A percentile compares a stretch with the other conserved stretches of the same genome.
Evolutionary conservation across 2,329 filamentous ascomycete genomes (phyloP).

Genomic region (Aspergillus persii): DNA sequence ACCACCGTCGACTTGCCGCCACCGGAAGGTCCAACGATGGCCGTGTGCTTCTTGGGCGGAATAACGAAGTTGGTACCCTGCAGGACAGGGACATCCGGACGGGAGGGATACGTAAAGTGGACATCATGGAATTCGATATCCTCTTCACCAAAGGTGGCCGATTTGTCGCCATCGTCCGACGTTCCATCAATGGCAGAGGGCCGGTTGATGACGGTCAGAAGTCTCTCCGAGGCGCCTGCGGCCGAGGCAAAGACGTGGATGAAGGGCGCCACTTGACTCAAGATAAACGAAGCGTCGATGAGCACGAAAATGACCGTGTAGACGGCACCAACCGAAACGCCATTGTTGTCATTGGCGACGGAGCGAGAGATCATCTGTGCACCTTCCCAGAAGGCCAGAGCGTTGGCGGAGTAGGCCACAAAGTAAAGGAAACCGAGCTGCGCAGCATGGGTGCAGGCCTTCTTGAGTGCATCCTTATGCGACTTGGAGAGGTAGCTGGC

Average conservation of each 20-base stretch:
- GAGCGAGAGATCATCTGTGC: constrained; percentile 52
- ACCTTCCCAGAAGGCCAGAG: constrained; percentile 66
- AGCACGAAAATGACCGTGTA: constrained; percentile 41
- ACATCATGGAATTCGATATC: constrained; percentile 34
- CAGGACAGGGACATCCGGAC: constrained; percentile 36
- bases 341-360: constrained; percentile 16
- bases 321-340: constrained; percentile 32
- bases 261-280: constrained; percentile 39
- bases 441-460: constrained; percentile 54
- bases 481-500: constrained; percentile 50
- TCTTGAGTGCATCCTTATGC: constrained; percentile 55
- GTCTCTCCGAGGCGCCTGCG: constrained; percentile 54
- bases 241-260: constrained; percentile 50
- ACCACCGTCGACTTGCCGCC: constrained; percentile 53
- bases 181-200: constrained; percentile 47
- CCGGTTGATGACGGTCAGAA: constrained; percentile 58
- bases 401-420: constrained; percentile 65
- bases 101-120: constrained; percentile 37
- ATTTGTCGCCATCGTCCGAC: constrained; percentile 24
- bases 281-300: constrained; percentile 37
- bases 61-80: constrained; percentile 32
- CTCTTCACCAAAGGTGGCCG: constrained; percentile 17
- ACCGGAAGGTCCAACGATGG: constrained; percentile 51
- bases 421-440: constrained; percentile 65
- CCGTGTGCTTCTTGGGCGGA: constrained; percentile 38